phyloP scores from a whole-genome alignment of 139 green algal species.

The Astrephomene gubernaculifera region DNA sequence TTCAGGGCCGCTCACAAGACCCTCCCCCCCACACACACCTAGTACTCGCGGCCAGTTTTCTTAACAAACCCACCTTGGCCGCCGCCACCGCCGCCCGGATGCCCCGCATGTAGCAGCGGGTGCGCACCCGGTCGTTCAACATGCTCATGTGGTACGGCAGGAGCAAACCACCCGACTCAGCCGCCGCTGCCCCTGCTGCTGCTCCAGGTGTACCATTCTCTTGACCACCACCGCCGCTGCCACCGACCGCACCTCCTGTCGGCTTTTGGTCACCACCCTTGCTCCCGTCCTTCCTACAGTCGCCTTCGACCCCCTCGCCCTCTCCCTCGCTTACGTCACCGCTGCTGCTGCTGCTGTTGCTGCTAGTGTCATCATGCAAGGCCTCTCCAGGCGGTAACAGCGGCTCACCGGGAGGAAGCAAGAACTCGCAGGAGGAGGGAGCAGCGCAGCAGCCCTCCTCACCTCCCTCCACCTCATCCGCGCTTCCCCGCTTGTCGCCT shows the following conservation, averaged over 20 bases:
- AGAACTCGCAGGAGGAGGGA: no score
- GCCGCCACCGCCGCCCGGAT: conserved; percentile 30
- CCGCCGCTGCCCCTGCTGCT: not conserved
- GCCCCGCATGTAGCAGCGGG: not conserved
- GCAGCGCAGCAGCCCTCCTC: no score
- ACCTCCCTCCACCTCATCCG: no score
- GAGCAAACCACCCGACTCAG: not conserved
- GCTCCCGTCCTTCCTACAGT: not conserved
- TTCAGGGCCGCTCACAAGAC: no score
- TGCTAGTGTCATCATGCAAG: not conserved
- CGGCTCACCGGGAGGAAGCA: not conserved
- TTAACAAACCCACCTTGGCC: conserved; percentile 38
- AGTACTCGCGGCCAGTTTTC: no score
- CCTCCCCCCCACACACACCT: no score
- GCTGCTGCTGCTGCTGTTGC: not conserved
- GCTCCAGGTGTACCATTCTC: no score
- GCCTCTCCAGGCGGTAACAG: conserved; percentile 8
- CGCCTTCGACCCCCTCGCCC: not conserved
- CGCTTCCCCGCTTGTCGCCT: no score
- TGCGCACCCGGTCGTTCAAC: conserved; percentile 53
- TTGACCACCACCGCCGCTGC: not conserved
- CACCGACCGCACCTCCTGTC: not conserved
- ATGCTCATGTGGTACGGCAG: conserved; percentile 62
- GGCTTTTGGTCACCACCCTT: not conserved
- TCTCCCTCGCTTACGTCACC: not conserved